Conservation (phyloP, 345 rosid genomes). For the Rhizophora apiculata region DNA sequence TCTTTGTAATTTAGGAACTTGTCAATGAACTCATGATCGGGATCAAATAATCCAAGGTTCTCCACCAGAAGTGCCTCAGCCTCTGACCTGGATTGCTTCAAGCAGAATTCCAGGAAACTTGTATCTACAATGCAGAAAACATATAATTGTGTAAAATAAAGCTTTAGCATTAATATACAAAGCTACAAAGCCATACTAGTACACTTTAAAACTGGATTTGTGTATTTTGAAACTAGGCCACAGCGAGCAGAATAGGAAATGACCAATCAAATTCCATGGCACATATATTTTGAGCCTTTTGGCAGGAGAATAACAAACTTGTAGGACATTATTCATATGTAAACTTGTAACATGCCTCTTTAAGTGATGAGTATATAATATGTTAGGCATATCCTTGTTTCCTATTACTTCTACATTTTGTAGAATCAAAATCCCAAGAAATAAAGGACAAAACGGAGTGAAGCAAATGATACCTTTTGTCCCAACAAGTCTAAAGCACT, state of each 20-base stretch:
- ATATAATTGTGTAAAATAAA: background rate
- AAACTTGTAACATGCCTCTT: background rate
- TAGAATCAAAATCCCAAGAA: no score
- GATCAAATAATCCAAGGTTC: slow-evolving; percentile 75
- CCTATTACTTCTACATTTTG: no score
- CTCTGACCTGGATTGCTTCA: slow-evolving; percentile 88
- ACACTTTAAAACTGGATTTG: background rate
- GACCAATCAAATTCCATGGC: background rate
- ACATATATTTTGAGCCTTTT: background rate
- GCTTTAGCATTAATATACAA: background rate
- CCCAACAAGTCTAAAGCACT: slow-evolving; percentile 85
- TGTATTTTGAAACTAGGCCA: background rate
- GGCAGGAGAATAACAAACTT: background rate
- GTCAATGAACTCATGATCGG: slow-evolving; percentile 76
- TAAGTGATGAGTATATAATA: no score
- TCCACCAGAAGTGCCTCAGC: slow-evolving; percentile 73
- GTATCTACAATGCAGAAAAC: slow-evolving; percentile 46
- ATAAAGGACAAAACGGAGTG: background rate
- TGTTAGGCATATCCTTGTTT: no score
- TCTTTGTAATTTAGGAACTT: slow-evolving; percentile 92
- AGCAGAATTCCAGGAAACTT: slow-evolving; percentile 84
- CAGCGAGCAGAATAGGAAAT: background rate
- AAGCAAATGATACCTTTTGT: slow-evolving; percentile 53
- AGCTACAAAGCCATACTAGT: background rate
- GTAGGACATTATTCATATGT: background rate